A percentile compares a stretch with the other conserved stretches of the same genome.
Conservation (phyloP, 306 rosid species). For the Trifolium repens region DNA sequence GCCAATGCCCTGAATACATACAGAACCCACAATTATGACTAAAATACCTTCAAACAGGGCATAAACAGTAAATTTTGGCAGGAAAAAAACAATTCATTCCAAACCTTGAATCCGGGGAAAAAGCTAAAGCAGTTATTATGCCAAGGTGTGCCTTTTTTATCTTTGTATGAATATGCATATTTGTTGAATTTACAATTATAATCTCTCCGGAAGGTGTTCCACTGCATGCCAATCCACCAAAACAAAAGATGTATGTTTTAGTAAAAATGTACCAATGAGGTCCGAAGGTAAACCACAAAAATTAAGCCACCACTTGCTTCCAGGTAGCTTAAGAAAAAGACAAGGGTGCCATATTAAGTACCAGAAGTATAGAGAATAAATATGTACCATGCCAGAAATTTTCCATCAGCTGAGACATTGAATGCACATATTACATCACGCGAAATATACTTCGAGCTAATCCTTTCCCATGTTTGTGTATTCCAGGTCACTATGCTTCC, state of each 20-base stretch:
- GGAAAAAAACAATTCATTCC: constrained; percentile 6
- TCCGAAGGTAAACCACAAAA: constrained; percentile 19
- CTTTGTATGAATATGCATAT: constrained; percentile 61
- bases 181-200: constrained; percentile 65
- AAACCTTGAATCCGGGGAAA: constrained; percentile 89
- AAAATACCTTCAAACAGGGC: constrained; percentile 24
- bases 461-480: constrained; percentile 76
- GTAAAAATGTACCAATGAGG: constrained; percentile 11
- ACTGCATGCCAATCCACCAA: constrained; percentile 61
- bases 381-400: constrained; percentile 82
- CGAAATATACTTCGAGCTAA: constrained; percentile 59
- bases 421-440: constrained; percentile 72
- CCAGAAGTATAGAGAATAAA: constrained; percentile 29
- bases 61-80: constrained; percentile 28
- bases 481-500: constrained; percentile 88
- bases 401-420: constrained; percentile 86
- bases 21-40: constrained; percentile 31
- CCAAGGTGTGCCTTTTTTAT: constrained; percentile 83
- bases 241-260: constrained; percentile 42
- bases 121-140: constrained; percentile 82
- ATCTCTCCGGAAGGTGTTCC: constrained; percentile 88
- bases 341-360: background rate
- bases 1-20: constrained; percentile 72
- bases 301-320: constrained; percentile 26
- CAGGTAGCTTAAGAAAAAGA: constrained; percentile 18